Conservation (phyloP, 352 stramenopile genomes). For the Phytophthora pluvialis region DNA sequence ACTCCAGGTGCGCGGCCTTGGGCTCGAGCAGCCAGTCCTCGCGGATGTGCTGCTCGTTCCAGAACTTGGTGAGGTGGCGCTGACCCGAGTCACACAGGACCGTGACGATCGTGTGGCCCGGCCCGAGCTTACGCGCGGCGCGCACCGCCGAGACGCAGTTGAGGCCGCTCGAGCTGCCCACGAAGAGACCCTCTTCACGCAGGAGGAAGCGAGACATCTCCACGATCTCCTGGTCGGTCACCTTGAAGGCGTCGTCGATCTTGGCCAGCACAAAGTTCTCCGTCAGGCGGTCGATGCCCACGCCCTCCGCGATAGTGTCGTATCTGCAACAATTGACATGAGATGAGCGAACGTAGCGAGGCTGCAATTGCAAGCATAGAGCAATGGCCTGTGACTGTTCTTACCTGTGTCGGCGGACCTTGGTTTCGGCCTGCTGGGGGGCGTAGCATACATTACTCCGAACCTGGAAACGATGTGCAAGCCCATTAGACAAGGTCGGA, state of each 20-base stretch:
- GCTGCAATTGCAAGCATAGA: neutral
- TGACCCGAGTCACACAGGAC: conserved; percentile 91
- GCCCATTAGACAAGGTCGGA: neutral
- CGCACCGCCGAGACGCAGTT: conserved; percentile 88
- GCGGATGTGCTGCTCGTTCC: conserved; percentile 78
- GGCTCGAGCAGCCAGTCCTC: conserved; percentile 71
- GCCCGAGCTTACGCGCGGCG: conserved; percentile 73
- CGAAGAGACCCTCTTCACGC: conserved; percentile 95
- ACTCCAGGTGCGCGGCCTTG: conserved; percentile 65
- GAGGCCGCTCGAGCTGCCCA: conserved; percentile 89
- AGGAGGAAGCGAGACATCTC: conserved; percentile 98
- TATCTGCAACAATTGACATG: conserved; percentile 71
- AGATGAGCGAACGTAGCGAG: neutral
- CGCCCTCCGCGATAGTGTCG: conserved; percentile 97
- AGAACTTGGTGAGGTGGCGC: conserved; percentile 91
- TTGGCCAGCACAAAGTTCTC: conserved; percentile 94
- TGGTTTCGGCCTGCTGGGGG: conserved; percentile 93
- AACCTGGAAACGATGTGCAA: conserved; percentile 43
- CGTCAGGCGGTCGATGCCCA: conserved; percentile 97
- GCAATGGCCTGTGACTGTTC: neutral
- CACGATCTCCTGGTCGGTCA: conserved; percentile 96
- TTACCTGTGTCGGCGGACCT: conserved; percentile 90
- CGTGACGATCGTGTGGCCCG: conserved; percentile 86
- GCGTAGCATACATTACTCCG: conserved; percentile 96
- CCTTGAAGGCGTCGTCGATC: conserved; percentile 89